Conservation (phyloP, 768 basidiomycete species). For the Chalciporus sphaerocephalus region DNA sequence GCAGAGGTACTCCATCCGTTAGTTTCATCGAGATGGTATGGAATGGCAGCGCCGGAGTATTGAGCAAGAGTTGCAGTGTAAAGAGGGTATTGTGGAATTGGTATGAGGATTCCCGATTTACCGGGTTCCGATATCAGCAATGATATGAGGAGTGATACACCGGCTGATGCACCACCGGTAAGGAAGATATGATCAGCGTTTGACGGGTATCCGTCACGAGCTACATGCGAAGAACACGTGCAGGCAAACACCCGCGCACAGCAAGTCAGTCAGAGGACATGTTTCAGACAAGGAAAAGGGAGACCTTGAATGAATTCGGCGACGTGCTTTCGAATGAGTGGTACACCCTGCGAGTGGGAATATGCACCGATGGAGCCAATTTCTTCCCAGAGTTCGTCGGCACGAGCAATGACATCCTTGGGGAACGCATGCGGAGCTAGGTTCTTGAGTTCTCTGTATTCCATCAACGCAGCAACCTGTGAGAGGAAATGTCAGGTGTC, state of each 20-base stretch:
- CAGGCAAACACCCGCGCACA: neutral
- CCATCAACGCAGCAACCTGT: conserved; percentile 85
- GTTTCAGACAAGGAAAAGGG: conserved; percentile 16
- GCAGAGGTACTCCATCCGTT: conserved; percentile 80
- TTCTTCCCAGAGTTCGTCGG: conserved; percentile 72
- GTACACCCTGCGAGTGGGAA: conserved; percentile 91
- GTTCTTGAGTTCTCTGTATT: conserved; percentile 82
- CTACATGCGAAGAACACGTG: conserved; percentile 36
- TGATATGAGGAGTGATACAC: conserved; percentile 83
- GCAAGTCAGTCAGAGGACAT: conserved; percentile 5
- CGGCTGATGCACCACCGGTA: conserved; percentile 90
- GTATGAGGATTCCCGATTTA: conserved; percentile 79
- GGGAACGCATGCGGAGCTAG: conserved; percentile 80
- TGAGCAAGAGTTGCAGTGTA: conserved; percentile 95
- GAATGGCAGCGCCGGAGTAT: conserved; percentile 70
- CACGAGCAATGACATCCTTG: conserved; percentile 76
- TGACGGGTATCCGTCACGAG: conserved; percentile 85
- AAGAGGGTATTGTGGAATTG: conserved; percentile 96
- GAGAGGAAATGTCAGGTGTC: conserved; percentile 2
- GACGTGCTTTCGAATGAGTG: conserved; percentile 81
- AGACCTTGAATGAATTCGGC: conserved; percentile 85
- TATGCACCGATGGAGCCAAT: conserved; percentile 95
- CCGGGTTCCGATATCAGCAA: conserved; percentile 64
- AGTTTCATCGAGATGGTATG: conserved; percentile 85
- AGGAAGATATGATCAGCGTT: conserved; percentile 87